A percentile compares a stretch with the other conserved stretches of the same genome.
Evolutionary conservation across 805 yeast species (phyloP).

Genomic region (Kazachstania viticola): DNA sequence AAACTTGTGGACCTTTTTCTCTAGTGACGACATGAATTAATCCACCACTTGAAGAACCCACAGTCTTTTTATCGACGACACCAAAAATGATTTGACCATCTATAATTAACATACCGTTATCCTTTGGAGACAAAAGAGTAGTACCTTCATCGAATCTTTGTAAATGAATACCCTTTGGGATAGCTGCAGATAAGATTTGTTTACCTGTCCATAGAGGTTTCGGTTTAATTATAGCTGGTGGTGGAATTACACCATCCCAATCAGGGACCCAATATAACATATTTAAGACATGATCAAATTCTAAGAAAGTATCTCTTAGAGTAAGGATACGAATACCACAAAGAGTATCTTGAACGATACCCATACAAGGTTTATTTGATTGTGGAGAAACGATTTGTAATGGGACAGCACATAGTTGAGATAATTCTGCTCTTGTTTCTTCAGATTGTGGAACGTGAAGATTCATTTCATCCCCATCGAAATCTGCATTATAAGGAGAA

Average conservation of each 20-base stretch:
- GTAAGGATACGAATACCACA: slow-evolving; percentile 97
- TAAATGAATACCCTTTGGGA: slow-evolving; percentile 91
- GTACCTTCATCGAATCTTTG: slow-evolving; percentile 89
- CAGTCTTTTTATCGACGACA: slow-evolving; percentile 95
- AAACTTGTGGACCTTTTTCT: slow-evolving; percentile 86
- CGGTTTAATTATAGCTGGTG: slow-evolving; percentile 88
- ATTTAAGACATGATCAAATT: slow-evolving; percentile 90
- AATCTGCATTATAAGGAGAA: slow-evolving; percentile 99
- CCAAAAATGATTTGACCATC: slow-evolving; percentile 97
- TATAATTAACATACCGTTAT: slow-evolving; percentile 88
- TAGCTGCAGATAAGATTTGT: slow-evolving; percentile 82
- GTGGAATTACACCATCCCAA: slow-evolving; percentile 98
- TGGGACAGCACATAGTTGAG: slow-evolving; percentile 94
- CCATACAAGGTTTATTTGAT: slow-evolving; percentile 98
- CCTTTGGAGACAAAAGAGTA: slow-evolving; percentile 74
- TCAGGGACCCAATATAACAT: slow-evolving; percentile 95
- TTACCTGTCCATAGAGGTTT: slow-evolving; percentile 97
- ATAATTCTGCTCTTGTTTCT: slow-evolving; percentile 92
- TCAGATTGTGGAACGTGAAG: slow-evolving; percentile 98
- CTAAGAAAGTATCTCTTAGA: slow-evolving; percentile 76
- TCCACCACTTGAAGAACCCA: slow-evolving; percentile 98
- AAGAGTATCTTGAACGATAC: slow-evolving; percentile 96
- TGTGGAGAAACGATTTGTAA: slow-evolving; percentile 97
- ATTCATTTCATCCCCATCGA: slow-evolving; percentile 99
- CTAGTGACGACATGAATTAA: slow-evolving; percentile 93